These are phyloP conservation scores for Trichophaea hybrida DNA, from an alignment of 2,329 filamentous ascomycete species.

Conservation along the genomic window DNA sequence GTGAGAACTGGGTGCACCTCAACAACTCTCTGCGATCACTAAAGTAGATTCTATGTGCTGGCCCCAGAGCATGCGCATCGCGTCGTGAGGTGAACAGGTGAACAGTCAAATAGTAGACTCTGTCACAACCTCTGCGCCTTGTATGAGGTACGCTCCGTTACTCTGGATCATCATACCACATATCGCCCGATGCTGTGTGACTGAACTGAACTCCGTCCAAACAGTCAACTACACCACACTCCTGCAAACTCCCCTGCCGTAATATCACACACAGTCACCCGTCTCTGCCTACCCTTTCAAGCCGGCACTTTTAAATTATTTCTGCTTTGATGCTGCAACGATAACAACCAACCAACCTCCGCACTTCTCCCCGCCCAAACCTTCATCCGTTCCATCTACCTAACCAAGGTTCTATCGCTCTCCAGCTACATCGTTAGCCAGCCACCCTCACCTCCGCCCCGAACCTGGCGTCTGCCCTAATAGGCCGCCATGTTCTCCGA, in stretches of 20 bases:
- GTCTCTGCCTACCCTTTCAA: not conserved
- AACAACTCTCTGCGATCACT: too few species aligned
- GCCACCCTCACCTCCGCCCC: not conserved
- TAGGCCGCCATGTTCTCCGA: slow-evolving; percentile 62
- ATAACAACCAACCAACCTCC: not conserved
- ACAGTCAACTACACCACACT: not conserved
- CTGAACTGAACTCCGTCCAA: too few species aligned
- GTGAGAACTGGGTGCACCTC: too few species aligned
- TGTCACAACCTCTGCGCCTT: too few species aligned
- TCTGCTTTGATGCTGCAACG: not conserved
- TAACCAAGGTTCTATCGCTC: not conserved
- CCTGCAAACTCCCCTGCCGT: not conserved
- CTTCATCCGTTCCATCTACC: not conserved
- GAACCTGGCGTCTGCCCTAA: not conserved
- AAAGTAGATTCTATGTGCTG: too few species aligned
- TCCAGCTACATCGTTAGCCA: not conserved
- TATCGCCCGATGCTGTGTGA: too few species aligned
- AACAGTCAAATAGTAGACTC: too few species aligned
- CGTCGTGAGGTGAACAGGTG: too few species aligned
- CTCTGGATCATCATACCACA: too few species aligned
- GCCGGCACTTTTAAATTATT: not conserved
- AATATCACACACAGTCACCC: not conserved
- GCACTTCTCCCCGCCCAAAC: not conserved
- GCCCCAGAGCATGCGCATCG: too few species aligned
- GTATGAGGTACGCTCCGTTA: too few species aligned